Percentiles rank a stretch among this genome's conserved stretches.
Conservation (phyloP, 2,329 filamentous ascomycete genomes). For the Verticillium tricorpus region DNA sequence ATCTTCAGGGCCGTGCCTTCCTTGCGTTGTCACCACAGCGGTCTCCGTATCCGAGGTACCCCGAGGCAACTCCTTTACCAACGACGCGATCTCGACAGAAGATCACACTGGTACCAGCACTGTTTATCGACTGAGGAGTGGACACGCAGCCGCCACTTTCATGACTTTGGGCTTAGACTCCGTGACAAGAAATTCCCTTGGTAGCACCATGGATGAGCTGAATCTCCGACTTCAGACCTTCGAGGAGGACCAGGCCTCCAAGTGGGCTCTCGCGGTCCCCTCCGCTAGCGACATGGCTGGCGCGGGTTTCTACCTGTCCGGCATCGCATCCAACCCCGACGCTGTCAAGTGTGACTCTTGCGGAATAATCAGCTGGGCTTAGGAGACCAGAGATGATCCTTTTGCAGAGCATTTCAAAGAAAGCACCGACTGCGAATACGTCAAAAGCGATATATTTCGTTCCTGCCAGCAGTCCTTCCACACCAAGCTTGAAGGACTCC, state of each 20-base stretch:
- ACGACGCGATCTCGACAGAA: too few species aligned
- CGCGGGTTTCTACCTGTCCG: neutral
- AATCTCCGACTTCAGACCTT: neutral
- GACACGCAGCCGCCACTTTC: too few species aligned
- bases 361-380: conserved; percentile 2
- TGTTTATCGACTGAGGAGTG: too few species aligned
- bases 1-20: too few species aligned
- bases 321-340: neutral
- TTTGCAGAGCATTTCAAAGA: neutral
- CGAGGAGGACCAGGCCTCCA: neutral
- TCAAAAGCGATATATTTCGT: neutral
- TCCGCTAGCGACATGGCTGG: conserved; percentile 6
- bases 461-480: neutral
- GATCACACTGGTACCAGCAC: too few species aligned
- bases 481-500: neutral
- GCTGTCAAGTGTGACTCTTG: conserved; percentile 2
- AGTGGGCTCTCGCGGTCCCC: neutral
- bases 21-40: too few species aligned
- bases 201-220: neutral
- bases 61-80: too few species aligned
- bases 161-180: neutral
- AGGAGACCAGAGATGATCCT: conserved; percentile 6
- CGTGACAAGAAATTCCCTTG: neutral
- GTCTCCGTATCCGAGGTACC: too few species aligned
- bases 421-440: neutral